Evolutionary conservation across 805 yeast genomes (phyloP), one percentile per base, ranked within the genome.

Genomic region (Yarrowia bubula): DNA sequence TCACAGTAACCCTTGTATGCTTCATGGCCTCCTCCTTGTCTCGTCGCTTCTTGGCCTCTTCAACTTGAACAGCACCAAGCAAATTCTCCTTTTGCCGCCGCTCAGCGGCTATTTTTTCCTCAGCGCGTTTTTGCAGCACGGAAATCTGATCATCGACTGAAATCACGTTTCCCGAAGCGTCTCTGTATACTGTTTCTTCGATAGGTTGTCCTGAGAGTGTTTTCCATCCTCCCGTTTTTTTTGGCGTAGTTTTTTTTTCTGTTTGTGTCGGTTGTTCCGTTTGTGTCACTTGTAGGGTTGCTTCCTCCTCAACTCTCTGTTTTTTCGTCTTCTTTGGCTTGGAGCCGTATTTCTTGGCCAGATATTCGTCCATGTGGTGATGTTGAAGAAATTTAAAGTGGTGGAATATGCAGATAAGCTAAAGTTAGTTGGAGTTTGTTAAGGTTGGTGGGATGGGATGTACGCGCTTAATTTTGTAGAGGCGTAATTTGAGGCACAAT

Each of bases 311-410:
- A 3, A 35, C 35, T 35, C 43, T 58, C 33, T 35, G 5, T 28
- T 58, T 58, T 22, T 44, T 58, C 28, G 50, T 58, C n/a, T 58
- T 58, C 18, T 58, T 58, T 3, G 64, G 64, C 22, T 58, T 58
- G 5, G 51, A 43, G 28, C 64, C 64, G 43, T 58, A 58, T 13
- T 58, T 58, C 22, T 58, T 58, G 1, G 64, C 64, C 28, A 58
- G 43, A n/a, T 58, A 58, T 15, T 58, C 64, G 39, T 58, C 64
- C 64, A 58, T 58, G 38, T 18, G 10, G 35, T 35, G 28, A 9
- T 9, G 7, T 4, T 47, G 51, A 46, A 15, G 14, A 2, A 47
- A 15, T 11, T 17, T 3, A 33, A 18, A 31, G 5, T 5, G 28
- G 28, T 22, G 28, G 28, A 22, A 22, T 22, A 22, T 22, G 28